Evolutionary conservation across 2,329 filamentous ascomycete genomes (phyloP).

Genomic region (Colletotrichum higginsianum): DNA sequence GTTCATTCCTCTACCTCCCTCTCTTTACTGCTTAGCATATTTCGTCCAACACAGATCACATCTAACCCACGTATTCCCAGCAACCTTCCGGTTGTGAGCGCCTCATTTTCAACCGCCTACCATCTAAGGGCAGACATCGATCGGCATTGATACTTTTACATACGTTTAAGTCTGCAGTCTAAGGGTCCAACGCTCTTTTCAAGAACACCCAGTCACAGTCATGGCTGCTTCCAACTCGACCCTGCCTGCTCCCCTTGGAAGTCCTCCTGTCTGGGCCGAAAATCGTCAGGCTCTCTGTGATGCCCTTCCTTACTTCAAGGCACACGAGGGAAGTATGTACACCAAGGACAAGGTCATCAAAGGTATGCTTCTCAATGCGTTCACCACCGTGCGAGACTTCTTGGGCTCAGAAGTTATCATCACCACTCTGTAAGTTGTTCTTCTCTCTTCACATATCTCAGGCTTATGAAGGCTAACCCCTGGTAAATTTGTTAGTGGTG

Average conservation of each 20-base stretch:
- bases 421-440: constrained; percentile 67
- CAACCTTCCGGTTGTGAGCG: neutral
- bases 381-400: constrained; percentile 68
- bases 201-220: neutral
- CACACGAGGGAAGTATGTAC: constrained; percentile 74
- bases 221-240: neutral
- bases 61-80: neutral
- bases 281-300: constrained; percentile 74
- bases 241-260: constrained; percentile 2
- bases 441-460: neutral
- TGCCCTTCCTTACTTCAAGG: constrained; percentile 73
- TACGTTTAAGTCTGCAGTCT: neutral
- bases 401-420: constrained; percentile 75
- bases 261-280: constrained; percentile 66
- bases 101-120: too few species aligned
- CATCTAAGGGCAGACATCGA: neutral
- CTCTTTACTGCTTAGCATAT: neutral
- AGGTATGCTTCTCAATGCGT: constrained; percentile 73
- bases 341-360: constrained; percentile 62
- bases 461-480: constrained; percentile 28
- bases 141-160: neutral
- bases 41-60: neutral
- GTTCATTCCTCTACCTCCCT: too few species aligned
- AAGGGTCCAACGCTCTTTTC: too few species aligned
- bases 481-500: constrained; percentile 61